phyloP scores from a whole-genome alignment of 73 alveolate genomes.

The Paramecium primaurelia region DNA sequence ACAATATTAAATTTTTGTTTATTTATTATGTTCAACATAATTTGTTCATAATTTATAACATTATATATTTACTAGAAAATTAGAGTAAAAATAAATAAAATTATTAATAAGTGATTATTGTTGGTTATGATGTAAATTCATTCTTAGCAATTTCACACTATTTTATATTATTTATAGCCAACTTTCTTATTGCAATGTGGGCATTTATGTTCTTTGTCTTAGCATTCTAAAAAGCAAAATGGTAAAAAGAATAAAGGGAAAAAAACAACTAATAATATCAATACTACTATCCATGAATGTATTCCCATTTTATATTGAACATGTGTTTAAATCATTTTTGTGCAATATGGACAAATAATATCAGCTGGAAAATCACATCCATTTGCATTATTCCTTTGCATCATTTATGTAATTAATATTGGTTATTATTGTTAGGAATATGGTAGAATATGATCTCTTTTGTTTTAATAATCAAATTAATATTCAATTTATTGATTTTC shows the following conservation, averaged over 20 bases:
- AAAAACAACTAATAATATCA: neutral
- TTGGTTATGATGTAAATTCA: neutral
- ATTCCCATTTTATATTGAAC: neutral
- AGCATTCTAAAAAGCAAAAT: neutral
- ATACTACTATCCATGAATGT: neutral
- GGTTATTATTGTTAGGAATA: neutral
- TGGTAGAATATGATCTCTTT: neutral
- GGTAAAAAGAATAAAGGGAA: conserved; percentile 10
- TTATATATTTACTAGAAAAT: too few relatives aligned
- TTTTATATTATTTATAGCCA: neutral
- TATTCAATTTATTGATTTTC: neutral
- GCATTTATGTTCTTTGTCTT: neutral
- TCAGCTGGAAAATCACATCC: conserved; percentile 17
- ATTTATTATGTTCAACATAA: neutral
- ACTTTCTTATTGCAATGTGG: neutral
- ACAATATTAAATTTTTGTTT: too few relatives aligned
- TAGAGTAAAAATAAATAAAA: too few relatives aligned
- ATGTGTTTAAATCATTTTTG: neutral
- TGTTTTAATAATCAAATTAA: neutral
- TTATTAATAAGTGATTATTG: neutral
- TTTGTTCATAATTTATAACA: too few relatives aligned
- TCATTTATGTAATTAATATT: neutral
- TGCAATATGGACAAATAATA: conserved; percentile 6
- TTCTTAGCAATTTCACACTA: neutral
- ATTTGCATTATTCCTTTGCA: conserved; percentile 1